Base-by-base conservation (phyloP, 345 rosid species). In the Syzygium aromaticum region DNA sequence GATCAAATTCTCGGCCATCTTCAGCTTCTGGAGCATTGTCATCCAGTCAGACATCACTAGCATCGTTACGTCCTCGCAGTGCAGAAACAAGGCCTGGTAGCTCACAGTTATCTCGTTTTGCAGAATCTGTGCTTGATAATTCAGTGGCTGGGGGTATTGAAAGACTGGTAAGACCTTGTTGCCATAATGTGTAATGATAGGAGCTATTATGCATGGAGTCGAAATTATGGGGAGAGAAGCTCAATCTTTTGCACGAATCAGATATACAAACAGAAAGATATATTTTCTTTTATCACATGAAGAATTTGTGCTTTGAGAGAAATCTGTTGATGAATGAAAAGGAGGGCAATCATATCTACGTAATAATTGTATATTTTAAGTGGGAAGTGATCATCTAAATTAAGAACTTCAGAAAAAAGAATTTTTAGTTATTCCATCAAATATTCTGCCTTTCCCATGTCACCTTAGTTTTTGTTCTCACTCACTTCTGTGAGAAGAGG, bases 1-100 rank as follows among this genome's bases (percentile, higher is more conserved):
- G 95, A 89, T 90, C 99, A 53, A 94, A 91, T 93, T 96, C 99
- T 85, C 92, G 99, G 89, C 99, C 99, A 84, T 95, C 98, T 30
- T 98, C 99, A 59, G 98, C 99, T 87, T 98, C 99, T 82, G 99
- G 98, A 73, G 93, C 92, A 82, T 88, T 94, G 88, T 87, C 96
- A 89, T 93, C 98, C 87, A 96, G 87, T 92, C 98, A 95, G 90
- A 86, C 94, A 84, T 91, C 98, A 83, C 89, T 88, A 87, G 84
- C 92, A 67, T 91, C 97, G 61, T 90, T 93, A 85, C 99, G 99
- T 84, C 99, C 99, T 82, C 95, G 93, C 82, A 98, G 99, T 93
- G 99, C 99, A 17, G 99, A 98, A 87, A 96, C 99, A 91, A 96
- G 99, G 88, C 99, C 99, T 88, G 95, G 98, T 89, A 98, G 99